Evolutionary conservation across 108 stramenopile species (phyloP), one percentile per base, ranked within the genome.

Genomic region (Epithemia pelagica): DNA sequence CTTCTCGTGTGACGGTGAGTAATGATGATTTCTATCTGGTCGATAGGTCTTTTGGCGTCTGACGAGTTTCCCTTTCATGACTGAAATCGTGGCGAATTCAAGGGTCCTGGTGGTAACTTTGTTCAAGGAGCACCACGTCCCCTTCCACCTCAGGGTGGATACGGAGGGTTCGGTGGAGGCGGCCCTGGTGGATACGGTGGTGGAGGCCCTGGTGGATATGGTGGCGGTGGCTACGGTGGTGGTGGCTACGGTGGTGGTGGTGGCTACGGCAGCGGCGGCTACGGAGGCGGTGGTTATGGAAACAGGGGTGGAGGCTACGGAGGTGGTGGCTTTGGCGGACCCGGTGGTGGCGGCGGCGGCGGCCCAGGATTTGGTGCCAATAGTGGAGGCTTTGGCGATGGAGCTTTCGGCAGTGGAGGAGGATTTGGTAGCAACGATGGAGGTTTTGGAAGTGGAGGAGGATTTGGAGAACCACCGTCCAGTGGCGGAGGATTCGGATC

Each of bases 1-100:
- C 95, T 22, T 55, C 78, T 26, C 78, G 88, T 64, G 95, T 96
- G 33, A 96, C 92, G n/a, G n/a, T n/a, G n/a, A n/a, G n/a, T n/a
- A n/a, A n/a, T n/a, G n/a, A n/a, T n/a, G n/a, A n/a, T n/a, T n/a
- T n/a, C n/a, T n/a, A n/a, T n/a, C n/a, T n/a, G n/a, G n/a, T n/a
- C n/a, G n/a, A n/a, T n/a, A n/a, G n/a, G n/a, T n/a, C n/a, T n/a
- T n/a, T n/a, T n/a, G n/a, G n/a, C n/a, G n/a, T n/a, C n/a, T n/a
- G n/a, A n/a, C n/a, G n/a, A n/a, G n/a, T n/a, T n/a, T n/a, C n/a
- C n/a, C n/a, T n/a, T n/a, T n/a, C n/a, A n/a, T n/a, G n/a, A n/a
- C n/a, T n/a, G n/a, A n/a, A n/a, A n/a, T n/a, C n/a, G n/a, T n/a
- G n/a, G n/a, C n/a, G n/a, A n/a, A n/a, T n/a, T n/a, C n/a, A n/a